Conservation (phyloP, 805 yeast species). For the Brettanomyces custersianus region DNA sequence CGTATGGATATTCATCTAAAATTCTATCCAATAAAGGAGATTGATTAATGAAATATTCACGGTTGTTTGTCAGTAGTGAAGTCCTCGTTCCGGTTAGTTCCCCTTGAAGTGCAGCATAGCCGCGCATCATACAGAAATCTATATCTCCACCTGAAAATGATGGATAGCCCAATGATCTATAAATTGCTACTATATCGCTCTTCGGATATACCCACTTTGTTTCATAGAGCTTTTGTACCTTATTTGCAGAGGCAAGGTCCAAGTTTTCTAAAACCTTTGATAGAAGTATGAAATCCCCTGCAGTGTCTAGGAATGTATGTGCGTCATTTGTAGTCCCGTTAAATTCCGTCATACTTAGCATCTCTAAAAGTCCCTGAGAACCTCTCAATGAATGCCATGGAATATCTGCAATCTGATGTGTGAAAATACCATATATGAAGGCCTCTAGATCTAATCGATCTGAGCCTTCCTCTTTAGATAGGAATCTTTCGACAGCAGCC, state of each 20-base stretch:
- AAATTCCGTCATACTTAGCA: conserved; percentile 45
- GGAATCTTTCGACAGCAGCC: conserved; percentile 35
- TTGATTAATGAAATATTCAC: conserved; percentile 10
- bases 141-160: conserved; percentile 25
- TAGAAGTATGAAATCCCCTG: conserved; percentile 52
- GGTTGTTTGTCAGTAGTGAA: conserved; percentile 2
- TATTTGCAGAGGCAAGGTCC: conserved; percentile 3
- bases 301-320: conserved; percentile 48
- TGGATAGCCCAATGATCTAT: conserved; percentile 27
- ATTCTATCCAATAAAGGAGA: conserved; percentile 37
- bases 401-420: conserved; percentile 58
- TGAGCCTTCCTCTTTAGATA: conserved; percentile 2
- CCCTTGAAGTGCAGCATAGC: conserved; percentile 39
- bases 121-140: conserved; percentile 44
- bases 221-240: conserved; percentile 16
- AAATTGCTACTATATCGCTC: conserved; percentile 34
- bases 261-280: conserved; percentile 27
- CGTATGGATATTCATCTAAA: conserved; percentile 40
- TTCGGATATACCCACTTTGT: conserved; percentile 35
- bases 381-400: conserved; percentile 59
- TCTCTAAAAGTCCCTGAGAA: conserved; percentile 42
- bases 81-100: conserved; percentile 27
- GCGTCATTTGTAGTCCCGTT: conserved; percentile 39
- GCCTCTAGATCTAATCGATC: conserved; percentile 31
- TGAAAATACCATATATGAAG: conserved; percentile 47